phyloP scores from a whole-genome alignment of 805 yeast species.

The Torulaspora maleeae region DNA sequence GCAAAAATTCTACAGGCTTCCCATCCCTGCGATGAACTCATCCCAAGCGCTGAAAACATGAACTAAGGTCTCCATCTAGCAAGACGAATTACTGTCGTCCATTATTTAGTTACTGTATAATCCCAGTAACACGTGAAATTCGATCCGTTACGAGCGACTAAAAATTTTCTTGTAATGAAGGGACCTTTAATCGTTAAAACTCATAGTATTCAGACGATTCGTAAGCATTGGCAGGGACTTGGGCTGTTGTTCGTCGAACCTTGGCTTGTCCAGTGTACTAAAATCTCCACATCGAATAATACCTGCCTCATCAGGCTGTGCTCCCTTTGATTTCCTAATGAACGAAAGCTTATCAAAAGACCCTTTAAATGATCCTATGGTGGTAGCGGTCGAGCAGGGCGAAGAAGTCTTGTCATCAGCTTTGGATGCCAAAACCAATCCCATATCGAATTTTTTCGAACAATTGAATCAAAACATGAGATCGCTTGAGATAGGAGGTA shows the following conservation, averaged over 20 bases:
- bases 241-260: background rate
- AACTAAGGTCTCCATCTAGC: background rate
- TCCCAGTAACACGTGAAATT: background rate
- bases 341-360: background rate
- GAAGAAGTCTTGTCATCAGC: background rate
- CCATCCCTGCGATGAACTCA: background rate
- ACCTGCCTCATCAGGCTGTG: background rate
- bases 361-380: conserved; percentile 6
- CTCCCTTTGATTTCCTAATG: background rate
- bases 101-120: background rate
- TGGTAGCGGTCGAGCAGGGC: conserved; percentile 2
- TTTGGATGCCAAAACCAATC: background rate
- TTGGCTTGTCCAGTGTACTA: background rate
- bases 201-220: background rate
- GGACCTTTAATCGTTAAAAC: background rate
- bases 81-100: conserved; percentile 4
- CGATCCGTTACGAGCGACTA: background rate
- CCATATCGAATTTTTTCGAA: conserved; percentile 10
- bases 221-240: background rate
- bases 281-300: background rate
- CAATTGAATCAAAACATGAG: conserved; percentile 7
- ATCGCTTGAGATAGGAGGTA: conserved; percentile 1
- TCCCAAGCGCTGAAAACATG: background rate
- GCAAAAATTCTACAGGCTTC: background rate
- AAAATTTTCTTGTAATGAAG: conserved; percentile 5